A percentile compares a stretch with the other conserved stretches of the same genome.
These are phyloP conservation scores for Auxenochlorella pyrenoidosa DNA, from an alignment of 139 green algal genomes.

Conservation along the genomic window DNA sequence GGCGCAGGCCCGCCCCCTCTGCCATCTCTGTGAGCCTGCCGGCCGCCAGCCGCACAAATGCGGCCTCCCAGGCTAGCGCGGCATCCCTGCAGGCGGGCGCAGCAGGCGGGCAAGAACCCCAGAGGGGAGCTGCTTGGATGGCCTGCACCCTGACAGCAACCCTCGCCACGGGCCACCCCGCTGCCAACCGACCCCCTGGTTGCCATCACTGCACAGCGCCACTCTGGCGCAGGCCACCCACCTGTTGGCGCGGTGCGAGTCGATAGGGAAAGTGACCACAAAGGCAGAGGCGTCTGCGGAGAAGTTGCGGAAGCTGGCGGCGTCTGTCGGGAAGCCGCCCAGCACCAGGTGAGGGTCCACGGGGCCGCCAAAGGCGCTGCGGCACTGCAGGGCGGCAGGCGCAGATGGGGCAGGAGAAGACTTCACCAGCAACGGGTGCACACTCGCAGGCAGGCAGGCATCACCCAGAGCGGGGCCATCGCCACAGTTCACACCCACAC, in stretches of 20 bases:
- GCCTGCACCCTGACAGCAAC: no score
- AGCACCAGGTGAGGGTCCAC: slow-evolving; percentile 89
- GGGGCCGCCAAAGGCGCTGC: slow-evolving; percentile 72
- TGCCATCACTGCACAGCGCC: no score
- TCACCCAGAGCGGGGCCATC: no score
- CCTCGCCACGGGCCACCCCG: no score
- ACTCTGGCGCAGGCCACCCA: not conserved
- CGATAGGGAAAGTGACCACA: slow-evolving; percentile 84
- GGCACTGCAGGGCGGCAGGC: slow-evolving; percentile 41
- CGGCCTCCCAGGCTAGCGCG: slow-evolving; percentile 84
- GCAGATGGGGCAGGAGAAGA: not conserved
- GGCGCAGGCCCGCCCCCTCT: slow-evolving; percentile 53
- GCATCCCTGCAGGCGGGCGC: slow-evolving; percentile 38
- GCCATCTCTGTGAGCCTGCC: slow-evolving; percentile 48
- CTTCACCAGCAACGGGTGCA: no score
- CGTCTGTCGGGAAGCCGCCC: slow-evolving; percentile 76
- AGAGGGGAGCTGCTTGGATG: no score
- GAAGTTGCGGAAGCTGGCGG: slow-evolving; percentile 59
- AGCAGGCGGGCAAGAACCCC: not conserved
- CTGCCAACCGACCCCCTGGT: no score
- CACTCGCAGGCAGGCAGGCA: no score
- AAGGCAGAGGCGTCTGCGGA: slow-evolving; percentile 80
- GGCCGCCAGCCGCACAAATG: slow-evolving; percentile 72
- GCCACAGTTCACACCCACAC: no score
- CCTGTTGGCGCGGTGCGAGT: slow-evolving; percentile 54